A percentile compares a stretch with the other conserved stretches of the same genome.
Conservation (phyloP, 75 land plant genomes). For the Sequoia sempervirens region DNA sequence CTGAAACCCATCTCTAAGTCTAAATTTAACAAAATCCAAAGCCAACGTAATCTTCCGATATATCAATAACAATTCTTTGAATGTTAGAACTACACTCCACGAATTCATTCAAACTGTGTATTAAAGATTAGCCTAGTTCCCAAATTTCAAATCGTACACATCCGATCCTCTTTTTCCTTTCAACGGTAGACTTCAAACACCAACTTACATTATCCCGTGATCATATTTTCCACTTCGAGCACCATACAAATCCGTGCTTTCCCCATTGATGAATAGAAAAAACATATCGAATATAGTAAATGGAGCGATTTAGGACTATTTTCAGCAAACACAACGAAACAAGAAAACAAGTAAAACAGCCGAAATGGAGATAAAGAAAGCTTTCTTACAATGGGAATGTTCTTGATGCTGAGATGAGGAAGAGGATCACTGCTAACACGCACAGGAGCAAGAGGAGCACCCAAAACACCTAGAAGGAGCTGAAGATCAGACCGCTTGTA, state of each 20-base stretch:
- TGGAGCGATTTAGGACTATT: not conserved
- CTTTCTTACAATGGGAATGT: slow-evolving; percentile 24
- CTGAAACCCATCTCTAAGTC: not conserved
- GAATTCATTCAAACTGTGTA: not conserved
- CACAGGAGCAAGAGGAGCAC: slow-evolving; percentile 67
- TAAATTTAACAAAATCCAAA: not conserved
- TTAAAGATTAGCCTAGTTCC: not conserved
- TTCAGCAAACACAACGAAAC: not conserved
- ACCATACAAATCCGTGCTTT: not conserved
- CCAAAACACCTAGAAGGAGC: slow-evolving; percentile 60
- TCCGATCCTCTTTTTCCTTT: not conserved
- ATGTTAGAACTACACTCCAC: not conserved
- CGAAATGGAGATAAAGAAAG: not conserved
- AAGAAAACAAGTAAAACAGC: not conserved
- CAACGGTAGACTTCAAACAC: not conserved
- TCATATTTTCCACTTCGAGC: not conserved
- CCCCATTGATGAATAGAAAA: not conserved
- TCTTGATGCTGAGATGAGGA: slow-evolving; percentile 36
- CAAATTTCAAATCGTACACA: not conserved
- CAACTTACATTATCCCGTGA: not conserved
- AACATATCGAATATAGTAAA: not conserved
- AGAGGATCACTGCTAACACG: slow-evolving; percentile 35
- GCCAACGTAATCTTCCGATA: not conserved
- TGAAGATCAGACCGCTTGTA: slow-evolving; percentile 49
- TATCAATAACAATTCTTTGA: not conserved